Base-by-base conservation (phyloP, 345 rosid species). In the Arabis alpina region DNA sequence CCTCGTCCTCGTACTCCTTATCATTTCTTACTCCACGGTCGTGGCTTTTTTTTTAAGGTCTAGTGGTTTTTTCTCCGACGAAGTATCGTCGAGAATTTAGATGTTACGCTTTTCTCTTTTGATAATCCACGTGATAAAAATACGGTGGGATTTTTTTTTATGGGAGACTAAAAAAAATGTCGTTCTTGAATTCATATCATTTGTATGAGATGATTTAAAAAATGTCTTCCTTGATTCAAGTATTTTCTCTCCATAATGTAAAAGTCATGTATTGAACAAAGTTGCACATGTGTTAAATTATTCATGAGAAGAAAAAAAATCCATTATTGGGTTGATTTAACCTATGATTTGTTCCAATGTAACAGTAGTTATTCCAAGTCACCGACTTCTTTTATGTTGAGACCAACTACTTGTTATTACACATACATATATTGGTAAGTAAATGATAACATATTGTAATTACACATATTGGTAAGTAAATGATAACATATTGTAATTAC, bases 131-230 rank as follows among this genome's bases (percentile, higher is more conserved):
- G 73, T 71, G 73, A 61, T 60, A n/a, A 32, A 32, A 59, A 25
- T 54, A 67, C 58, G 80, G 80, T 51, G 84, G 58, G 78, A 78
- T 72, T 75, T 76, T 73, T 57, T 39, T 73, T 52, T 10, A 5
- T 64, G 6, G 44, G 49, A 44, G 2, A 16, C 7, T 19, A 12
- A 48, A 4, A 61, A 61, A 58, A 39, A 15, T 25, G 52, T 61
- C 10, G 37, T 67, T 53, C 62, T 66, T 66, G 63, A 68, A 70
- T 61, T 67, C 44, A 53, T 53, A 45, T 61, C 36, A 61, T 37
- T 66, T 75, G 39, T 61, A 45, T 45, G 51, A 59, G 68, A 75
- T 45, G 39, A 53, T 45, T 68, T 19, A 11, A 19, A 68, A 37
- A 25, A 61, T 50, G 37, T 60, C 43, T 11, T 37, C 54, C 61